Percentiles rank a stretch among this genome's conserved stretches.
phyloP scores from a whole-genome alignment of 441 rosid species.

The Gossypium gossypioides region DNA sequence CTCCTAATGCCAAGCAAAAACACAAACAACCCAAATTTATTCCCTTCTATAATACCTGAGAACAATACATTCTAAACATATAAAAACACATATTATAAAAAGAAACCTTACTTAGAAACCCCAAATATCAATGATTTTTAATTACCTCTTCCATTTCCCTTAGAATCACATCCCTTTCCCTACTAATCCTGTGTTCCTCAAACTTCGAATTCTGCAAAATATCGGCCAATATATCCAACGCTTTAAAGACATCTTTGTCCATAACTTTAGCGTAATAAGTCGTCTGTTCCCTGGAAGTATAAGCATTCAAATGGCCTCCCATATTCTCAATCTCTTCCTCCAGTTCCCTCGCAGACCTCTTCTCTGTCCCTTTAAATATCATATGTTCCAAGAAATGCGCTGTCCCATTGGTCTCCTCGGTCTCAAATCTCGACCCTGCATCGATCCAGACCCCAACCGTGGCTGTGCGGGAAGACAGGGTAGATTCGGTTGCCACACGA shows the following conservation, averaged over 20 bases:
- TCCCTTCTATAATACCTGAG: not conserved
- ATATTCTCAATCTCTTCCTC: constrained; percentile 49
- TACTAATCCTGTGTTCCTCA: constrained; percentile 50
- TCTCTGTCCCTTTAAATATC: constrained; percentile 17
- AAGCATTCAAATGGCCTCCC: constrained; percentile 26
- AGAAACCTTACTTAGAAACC: not conserved
- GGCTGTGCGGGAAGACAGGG: constrained; percentile 64
- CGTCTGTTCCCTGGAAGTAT: constrained; percentile 48
- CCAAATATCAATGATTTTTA: not conserved
- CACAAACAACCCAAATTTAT: not conserved
- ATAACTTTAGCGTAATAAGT: constrained; percentile 17
- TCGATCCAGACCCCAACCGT: constrained; percentile 99
- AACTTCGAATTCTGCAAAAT: constrained; percentile 85
- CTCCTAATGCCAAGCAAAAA: not conserved
- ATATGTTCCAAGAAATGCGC: constrained; percentile 19
- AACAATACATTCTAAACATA: not conserved
- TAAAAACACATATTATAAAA: not conserved
- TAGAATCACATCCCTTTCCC: constrained; percentile 83
- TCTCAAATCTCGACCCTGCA: constrained; percentile 43
- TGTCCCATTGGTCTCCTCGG: constrained; percentile 16
- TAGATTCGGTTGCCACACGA: constrained; percentile 84
- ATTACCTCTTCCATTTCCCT: constrained; percentile 97
- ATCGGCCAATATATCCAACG: constrained; percentile 25
- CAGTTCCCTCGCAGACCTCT: constrained; percentile 13
- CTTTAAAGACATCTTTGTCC: constrained; percentile 15